Percentiles rank a stretch among this genome's conserved stretches.
Conservation (phyloP, 139 green algal genomes). For the Zygnema cylindricum region DNA sequence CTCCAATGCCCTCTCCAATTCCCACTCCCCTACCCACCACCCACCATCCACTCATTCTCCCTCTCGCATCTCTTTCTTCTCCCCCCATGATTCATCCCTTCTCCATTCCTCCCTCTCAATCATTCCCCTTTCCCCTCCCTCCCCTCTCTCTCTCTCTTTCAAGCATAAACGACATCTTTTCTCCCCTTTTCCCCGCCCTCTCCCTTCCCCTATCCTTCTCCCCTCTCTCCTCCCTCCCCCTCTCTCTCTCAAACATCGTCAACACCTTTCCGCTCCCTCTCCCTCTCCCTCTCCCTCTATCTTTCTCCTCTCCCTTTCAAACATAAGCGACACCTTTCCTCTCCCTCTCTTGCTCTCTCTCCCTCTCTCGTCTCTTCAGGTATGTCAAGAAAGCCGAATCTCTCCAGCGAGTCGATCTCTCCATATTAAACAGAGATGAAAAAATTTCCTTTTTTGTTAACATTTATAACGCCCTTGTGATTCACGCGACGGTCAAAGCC, state of each 20-base stretch:
- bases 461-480: constrained; percentile 88
- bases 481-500: constrained; percentile 74
- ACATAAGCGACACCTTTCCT: too few species aligned
- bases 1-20: too few species aligned
- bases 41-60: too few species aligned
- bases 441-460: constrained; percentile 90
- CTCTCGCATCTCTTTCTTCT: too few species aligned
- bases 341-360: neutral
- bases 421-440: constrained; percentile 67
- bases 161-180: too few species aligned
- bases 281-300: neutral
- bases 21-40: too few species aligned
- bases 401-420: constrained; percentile 60
- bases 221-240: neutral
- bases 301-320: neutral
- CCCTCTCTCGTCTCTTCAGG: neutral
- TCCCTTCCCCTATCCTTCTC: neutral
- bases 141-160: too few species aligned
- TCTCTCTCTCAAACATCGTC: neutral
- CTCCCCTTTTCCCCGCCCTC: neutral
- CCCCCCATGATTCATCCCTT: too few species aligned
- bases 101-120: too few species aligned
- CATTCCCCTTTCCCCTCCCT: too few species aligned
- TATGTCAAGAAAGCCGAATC: neutral
- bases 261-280: neutral